These are phyloP conservation scores for Puccinia brachypodii DNA, from an alignment of 1,284 basidiomycete species.

Conservation along the genomic window DNA sequence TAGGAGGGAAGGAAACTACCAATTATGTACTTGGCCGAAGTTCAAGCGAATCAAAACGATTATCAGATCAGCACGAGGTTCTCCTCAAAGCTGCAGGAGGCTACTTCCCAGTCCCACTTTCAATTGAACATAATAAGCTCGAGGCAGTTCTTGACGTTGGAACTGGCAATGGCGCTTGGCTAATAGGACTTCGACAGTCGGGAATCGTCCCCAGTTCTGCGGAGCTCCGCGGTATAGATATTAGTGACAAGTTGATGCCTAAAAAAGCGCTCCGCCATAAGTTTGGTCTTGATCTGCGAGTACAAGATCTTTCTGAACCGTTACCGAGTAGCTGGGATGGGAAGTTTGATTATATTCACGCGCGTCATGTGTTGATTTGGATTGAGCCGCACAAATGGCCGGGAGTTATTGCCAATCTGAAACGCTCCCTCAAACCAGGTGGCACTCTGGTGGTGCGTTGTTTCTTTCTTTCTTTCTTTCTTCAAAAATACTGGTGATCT, in stretches of 20 bases:
- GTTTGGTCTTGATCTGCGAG: slow-evolving; percentile 22
- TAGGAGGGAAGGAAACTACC: background rate
- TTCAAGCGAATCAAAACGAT: slow-evolving; percentile 26
- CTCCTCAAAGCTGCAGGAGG: slow-evolving; percentile 41
- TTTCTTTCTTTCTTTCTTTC: background rate
- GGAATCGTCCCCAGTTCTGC: slow-evolving; percentile 22
- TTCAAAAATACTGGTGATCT: background rate
- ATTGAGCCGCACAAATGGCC: slow-evolving; percentile 38
- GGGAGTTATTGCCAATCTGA: slow-evolving; percentile 23
- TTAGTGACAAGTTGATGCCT: slow-evolving; percentile 38
- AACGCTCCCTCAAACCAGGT: slow-evolving; percentile 29
- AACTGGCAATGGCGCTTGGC: slow-evolving; percentile 40
- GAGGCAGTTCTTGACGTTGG: slow-evolving; percentile 37
- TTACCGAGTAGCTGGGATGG: slow-evolving; percentile 28
- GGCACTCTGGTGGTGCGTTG: slow-evolving; percentile 26
- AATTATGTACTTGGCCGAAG: slow-evolving; percentile 27
- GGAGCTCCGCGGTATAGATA: slow-evolving; percentile 29
- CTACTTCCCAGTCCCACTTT: slow-evolving; percentile 30
- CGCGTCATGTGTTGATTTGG: slow-evolving; percentile 38
- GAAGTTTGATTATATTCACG: slow-evolving; percentile 38
- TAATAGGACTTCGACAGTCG: slow-evolving; percentile 38
- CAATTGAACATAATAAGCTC: slow-evolving; percentile 1
- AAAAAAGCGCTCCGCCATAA: background rate
- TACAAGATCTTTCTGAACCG: slow-evolving; percentile 24
- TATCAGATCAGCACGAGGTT: slow-evolving; percentile 34